A percentile compares a stretch with the other conserved stretches of the same genome.
These are phyloP conservation scores for Pseudoperonospora humuli DNA, from an alignment of 352 stramenopile genomes.

Conservation along the genomic window DNA sequence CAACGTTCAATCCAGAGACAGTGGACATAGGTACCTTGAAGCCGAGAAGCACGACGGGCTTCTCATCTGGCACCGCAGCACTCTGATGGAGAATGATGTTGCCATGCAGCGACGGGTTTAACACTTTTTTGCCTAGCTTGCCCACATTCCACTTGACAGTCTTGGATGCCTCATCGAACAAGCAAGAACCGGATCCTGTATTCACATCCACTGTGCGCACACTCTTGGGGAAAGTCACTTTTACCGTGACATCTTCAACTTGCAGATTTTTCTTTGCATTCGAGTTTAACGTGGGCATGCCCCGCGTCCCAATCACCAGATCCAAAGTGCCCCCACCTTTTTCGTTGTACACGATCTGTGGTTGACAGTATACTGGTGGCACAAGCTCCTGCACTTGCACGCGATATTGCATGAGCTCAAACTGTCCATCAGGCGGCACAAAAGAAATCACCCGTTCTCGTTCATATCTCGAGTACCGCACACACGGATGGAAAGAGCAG, in stretches of 20 bases:
- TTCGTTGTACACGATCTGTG: conserved; percentile 78
- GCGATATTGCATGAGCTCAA: conserved; percentile 90
- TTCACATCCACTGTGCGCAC: conserved; percentile 92
- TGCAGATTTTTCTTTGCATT: conserved; percentile 76
- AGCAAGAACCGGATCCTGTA: conserved; percentile 86
- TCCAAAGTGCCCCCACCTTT: conserved; percentile 63
- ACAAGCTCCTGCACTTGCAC: conserved; percentile 77
- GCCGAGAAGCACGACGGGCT: conserved; percentile 90
- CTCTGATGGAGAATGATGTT: conserved; percentile 89
- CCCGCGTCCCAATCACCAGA: conserved; percentile 59
- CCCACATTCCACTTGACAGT: conserved; percentile 92
- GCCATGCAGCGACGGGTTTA: conserved; percentile 82
- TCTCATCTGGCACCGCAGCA: conserved; percentile 79
- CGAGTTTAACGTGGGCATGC: conserved; percentile 68
- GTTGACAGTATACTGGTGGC: conserved; percentile 85
- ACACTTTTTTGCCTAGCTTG: conserved; percentile 89
- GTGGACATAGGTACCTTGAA: conserved; percentile 96
- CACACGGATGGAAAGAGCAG: conserved; percentile 97
- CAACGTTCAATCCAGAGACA: conserved; percentile 93
- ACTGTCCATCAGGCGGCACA: conserved; percentile 95
- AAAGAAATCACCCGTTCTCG: conserved; percentile 95
- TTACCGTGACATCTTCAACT: conserved; percentile 89
- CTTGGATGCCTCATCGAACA: conserved; percentile 94
- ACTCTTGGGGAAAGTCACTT: conserved; percentile 95
- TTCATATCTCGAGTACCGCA: conserved; percentile 94